Evolutionary conservation across 768 basidiomycete genomes (phyloP).

Genomic region (Dioszegia crocea): DNA sequence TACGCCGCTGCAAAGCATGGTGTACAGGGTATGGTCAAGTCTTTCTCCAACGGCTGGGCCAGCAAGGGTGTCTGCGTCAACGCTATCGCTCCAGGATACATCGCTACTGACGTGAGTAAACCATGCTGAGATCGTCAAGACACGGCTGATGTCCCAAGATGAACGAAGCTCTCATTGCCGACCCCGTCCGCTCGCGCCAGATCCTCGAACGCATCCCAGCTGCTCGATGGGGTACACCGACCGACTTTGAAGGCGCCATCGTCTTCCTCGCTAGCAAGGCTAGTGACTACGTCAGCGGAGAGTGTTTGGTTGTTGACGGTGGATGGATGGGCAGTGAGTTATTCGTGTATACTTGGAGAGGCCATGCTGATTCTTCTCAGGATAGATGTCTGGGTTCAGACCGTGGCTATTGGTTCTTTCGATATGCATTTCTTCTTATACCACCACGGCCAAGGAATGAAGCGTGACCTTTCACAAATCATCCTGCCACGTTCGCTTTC

Average conservation of each 20-base stretch:
- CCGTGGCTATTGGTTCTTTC: no score
- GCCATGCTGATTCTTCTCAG: no score
- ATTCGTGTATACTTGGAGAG: neutral
- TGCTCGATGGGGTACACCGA: conserved; percentile 66
- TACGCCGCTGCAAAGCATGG: conserved; percentile 84
- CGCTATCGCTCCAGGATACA: conserved; percentile 80
- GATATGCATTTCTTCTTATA: no score
- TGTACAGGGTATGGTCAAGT: conserved; percentile 67
- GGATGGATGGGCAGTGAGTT: conserved; percentile 55
- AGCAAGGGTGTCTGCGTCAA: conserved; percentile 82
- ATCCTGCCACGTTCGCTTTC: neutral
- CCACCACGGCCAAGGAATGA: no score
- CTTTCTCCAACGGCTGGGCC: conserved; percentile 91
- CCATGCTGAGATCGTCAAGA: conserved; percentile 20
- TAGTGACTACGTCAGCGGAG: conserved; percentile 69
- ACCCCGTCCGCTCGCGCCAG: conserved; percentile 65
- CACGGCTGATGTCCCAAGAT: conserved; percentile 47
- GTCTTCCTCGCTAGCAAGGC: conserved; percentile 68
- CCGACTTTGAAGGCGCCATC: conserved; percentile 68
- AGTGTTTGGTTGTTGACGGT: conserved; percentile 67
- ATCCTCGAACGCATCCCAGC: conserved; percentile 72
- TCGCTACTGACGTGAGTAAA: conserved; percentile 78
- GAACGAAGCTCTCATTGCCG: conserved; percentile 63
- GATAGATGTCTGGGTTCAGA: no score
- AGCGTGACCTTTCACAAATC: no score